Conservation (phyloP, 768 basidiomycete genomes). For the Mycena rosella region DNA sequence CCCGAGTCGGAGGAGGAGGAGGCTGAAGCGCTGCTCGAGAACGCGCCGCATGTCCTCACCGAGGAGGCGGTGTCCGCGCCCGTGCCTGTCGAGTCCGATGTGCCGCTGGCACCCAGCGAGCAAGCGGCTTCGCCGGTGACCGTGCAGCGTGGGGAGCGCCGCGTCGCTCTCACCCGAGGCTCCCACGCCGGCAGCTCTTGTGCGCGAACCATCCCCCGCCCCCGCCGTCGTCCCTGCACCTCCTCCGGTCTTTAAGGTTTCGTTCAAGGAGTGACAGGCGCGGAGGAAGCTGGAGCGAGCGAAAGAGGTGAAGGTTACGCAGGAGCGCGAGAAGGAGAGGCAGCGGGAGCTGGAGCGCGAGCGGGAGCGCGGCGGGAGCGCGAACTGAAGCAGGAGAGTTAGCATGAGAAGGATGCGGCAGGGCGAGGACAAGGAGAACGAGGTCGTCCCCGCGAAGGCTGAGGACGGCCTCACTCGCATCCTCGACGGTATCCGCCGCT, state of each 20-base stretch:
- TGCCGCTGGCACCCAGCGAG: background rate
- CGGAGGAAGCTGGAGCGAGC: slow-evolving; percentile 1
- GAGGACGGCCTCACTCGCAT: slow-evolving; percentile 19
- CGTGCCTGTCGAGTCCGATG: background rate
- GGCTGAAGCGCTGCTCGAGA: background rate
- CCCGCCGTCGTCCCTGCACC: background rate
- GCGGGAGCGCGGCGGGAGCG: background rate
- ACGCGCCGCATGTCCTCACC: background rate
- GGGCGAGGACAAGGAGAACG: slow-evolving; percentile 30
- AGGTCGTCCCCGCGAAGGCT: slow-evolving; percentile 5
- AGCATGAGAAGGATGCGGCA: background rate
- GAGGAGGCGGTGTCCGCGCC: slow-evolving; percentile 8
- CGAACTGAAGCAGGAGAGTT: no score
- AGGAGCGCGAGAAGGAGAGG: slow-evolving; percentile 8
- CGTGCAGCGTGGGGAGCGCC: background rate
- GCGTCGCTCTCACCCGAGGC: slow-evolving; percentile 3
- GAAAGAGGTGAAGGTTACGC: slow-evolving; percentile 12
- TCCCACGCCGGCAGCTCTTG: background rate
- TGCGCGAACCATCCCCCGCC: slow-evolving; percentile 9
- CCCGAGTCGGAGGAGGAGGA: slow-evolving; percentile 14
- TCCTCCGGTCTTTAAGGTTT: slow-evolving; percentile 9
- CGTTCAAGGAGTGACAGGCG: slow-evolving; percentile 26
- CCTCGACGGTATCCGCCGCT: slow-evolving; percentile 22
- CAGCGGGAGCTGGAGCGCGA: slow-evolving; percentile 14
- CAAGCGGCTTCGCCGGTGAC: background rate